Conservation (phyloP, 257 asterid genomes). For the Scutellaria galericulata region DNA sequence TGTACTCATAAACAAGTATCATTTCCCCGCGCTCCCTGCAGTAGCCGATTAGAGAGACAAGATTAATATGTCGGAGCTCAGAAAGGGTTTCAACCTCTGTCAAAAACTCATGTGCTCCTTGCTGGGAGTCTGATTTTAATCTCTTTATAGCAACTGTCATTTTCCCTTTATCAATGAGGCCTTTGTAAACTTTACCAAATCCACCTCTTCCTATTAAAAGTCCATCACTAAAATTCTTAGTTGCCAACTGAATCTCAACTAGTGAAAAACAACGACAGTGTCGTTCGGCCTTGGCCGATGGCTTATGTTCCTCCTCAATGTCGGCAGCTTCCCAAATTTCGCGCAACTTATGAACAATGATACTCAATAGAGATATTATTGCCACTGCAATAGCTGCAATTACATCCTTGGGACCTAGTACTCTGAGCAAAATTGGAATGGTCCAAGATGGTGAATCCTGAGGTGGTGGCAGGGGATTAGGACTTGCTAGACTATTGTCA, state of each 20-base stretch:
- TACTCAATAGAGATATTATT: conserved; percentile 34
- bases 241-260: conserved; percentile 48
- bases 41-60: conserved; percentile 59
- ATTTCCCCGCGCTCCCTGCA: conserved; percentile 53
- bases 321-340: conserved; percentile 35
- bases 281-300: conserved; percentile 38
- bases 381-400: conserved; percentile 38
- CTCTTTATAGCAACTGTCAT: conserved; percentile 54
- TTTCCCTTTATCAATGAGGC: conserved; percentile 43
- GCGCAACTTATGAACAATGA: conserved; percentile 38
- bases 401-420: conserved; percentile 32
- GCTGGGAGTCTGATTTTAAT: conserved; percentile 45
- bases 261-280: conserved; percentile 50
- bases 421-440: not conserved
- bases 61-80: conserved; percentile 42
- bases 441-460: conserved; percentile 12
- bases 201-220: conserved; percentile 57
- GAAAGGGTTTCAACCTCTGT: conserved; percentile 41
- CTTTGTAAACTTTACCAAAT: conserved; percentile 59
- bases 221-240: conserved; percentile 45
- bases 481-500: conserved; percentile 53
- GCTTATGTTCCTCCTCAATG: conserved; percentile 30
- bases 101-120: conserved; percentile 54
- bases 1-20: conserved; percentile 55
- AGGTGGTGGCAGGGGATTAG: conserved; percentile 28